Percentiles rank a stretch among this genome's conserved stretches.
phyloP scores from a whole-genome alignment of 73 alveolate species.

The Stentor coeruleus region DNA sequence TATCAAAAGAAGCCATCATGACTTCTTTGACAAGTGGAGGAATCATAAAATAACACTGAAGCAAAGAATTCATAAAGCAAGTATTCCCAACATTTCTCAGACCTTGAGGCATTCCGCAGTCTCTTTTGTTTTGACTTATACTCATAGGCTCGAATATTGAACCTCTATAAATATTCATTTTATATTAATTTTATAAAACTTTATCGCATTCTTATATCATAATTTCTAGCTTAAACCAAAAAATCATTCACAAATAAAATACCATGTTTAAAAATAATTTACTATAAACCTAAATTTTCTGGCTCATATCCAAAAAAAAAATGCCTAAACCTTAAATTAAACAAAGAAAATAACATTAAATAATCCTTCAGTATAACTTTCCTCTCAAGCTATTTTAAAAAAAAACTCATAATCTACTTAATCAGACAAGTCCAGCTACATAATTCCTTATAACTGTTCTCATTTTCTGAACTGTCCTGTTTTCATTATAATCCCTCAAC shows the following conservation, averaged over 20 bases:
- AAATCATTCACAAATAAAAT: no score
- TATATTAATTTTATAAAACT: no score
- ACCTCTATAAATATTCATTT: no score
- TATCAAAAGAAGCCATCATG: conserved; percentile 34
- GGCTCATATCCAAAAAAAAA: not conserved
- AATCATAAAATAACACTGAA: conserved; percentile 63
- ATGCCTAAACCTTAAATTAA: not conserved
- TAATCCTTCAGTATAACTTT: no score
- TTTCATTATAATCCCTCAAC: not conserved
- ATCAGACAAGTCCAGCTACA: not conserved
- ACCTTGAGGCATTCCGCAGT: conserved; percentile 65
- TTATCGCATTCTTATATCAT: no score
- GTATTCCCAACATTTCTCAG: conserved; percentile 80
- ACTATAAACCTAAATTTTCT: not conserved
- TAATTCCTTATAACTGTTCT: not conserved
- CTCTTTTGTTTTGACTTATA: conserved; percentile 57
- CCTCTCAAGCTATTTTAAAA: no score
- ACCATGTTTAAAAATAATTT: not conserved
- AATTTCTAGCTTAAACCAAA: no score
- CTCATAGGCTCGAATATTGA: no score
- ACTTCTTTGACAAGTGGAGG: conserved; percentile 61
- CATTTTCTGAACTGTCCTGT: not conserved
- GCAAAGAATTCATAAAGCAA: conserved; percentile 75
- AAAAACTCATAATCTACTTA: no score
- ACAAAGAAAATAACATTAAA: not conserved